Percentiles rank a stretch among this genome's conserved stretches.
These are phyloP conservation scores for Aspergillus indologenus DNA, from an alignment of 495 filamentous ascomycete species.

Conservation along the genomic window DNA sequence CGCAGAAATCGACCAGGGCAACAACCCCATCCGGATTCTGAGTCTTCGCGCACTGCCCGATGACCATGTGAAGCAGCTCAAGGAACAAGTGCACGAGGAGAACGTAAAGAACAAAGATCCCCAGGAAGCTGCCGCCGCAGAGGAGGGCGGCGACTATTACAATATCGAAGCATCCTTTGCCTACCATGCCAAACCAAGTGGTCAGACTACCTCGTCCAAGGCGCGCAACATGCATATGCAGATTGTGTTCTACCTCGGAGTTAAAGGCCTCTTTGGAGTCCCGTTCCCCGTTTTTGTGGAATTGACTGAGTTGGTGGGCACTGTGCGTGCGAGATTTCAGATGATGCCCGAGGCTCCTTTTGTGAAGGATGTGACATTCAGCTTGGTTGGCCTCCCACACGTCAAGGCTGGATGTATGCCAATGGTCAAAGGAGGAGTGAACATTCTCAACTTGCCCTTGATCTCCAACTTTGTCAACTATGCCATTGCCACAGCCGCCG, in stretches of 20 bases:
- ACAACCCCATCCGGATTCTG: conserved; percentile 84
- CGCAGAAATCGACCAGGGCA: conserved; percentile 93
- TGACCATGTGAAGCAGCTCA: conserved; percentile 71
- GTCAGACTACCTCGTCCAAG: conserved; percentile 65
- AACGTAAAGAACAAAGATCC: conserved; percentile 80
- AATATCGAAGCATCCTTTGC: conserved; percentile 92
- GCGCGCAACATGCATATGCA: conserved; percentile 97
- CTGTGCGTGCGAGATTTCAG: conserved; percentile 74
- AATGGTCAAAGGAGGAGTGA: conserved; percentile 83
- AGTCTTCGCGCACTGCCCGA: conserved; percentile 87
- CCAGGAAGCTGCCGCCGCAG: conserved; percentile 81
- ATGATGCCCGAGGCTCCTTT: conserved; percentile 89
- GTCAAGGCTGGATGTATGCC: conserved; percentile 88
- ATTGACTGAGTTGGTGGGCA: conserved; percentile 80
- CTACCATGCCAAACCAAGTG: conserved; percentile 81
- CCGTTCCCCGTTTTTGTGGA: conserved; percentile 88
- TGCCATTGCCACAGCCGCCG: conserved; percentile 80
- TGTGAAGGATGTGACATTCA: conserved; percentile 87
- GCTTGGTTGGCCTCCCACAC: conserved; percentile 86
- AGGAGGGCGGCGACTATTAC: conserved; percentile 91
- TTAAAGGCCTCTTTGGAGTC: conserved; percentile 72
- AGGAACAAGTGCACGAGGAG: conserved; percentile 70
- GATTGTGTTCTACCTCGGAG: conserved; percentile 85
- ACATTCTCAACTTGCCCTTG: conserved; percentile 85
- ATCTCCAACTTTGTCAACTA: conserved; percentile 98